Percentiles rank a stretch among this genome's conserved stretches.
Evolutionary conservation across 2,329 filamentous ascomycete genomes (phyloP).

Genomic region (Cyphellophora attinorum): DNA sequence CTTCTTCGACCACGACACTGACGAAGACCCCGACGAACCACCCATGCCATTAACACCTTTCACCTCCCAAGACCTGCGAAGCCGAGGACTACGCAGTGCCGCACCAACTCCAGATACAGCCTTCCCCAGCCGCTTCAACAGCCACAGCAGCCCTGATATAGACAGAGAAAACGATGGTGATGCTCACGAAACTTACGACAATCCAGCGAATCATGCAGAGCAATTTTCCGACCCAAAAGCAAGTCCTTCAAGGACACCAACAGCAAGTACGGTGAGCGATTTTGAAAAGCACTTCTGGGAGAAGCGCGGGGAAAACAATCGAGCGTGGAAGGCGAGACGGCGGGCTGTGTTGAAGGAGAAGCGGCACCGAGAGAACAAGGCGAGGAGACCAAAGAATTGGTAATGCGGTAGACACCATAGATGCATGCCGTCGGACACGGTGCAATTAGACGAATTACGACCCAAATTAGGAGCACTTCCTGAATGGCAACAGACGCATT

Average conservation of each 20-base stretch:
- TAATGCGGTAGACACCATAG: constrained; percentile 4
- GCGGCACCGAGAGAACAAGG: constrained; percentile 50
- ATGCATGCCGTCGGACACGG: too few relatives aligned
- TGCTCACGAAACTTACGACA: constrained; percentile 5
- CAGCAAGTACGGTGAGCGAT: constrained; percentile 37
- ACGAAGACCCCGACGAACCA: constrained; percentile 32
- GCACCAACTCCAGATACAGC: constrained; percentile 94
- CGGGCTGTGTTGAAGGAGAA: constrained; percentile 52
- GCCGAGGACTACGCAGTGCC: constrained; percentile 61
- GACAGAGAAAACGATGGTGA: constrained; percentile 12
- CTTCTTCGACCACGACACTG: constrained; percentile 59
- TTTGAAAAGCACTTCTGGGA: constrained; percentile 55
- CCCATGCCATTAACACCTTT: constrained; percentile 67
- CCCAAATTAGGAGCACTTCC: too few relatives aligned
- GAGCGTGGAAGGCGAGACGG: constrained; percentile 44
- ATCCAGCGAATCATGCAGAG: constrained; percentile 16
- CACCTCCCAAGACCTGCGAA: constrained; percentile 67
- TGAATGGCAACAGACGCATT: too few relatives aligned
- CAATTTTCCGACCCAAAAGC: constrained; percentile 6
- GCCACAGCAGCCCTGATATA: constrained; percentile 13
- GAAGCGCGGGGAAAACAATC: constrained; percentile 39
- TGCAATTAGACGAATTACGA: too few relatives aligned
- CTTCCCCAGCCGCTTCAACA: constrained; percentile 44
- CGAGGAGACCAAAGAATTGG: constrained; percentile 14
- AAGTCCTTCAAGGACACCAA: constrained; percentile 5